Evolutionary conservation across 2,329 filamentous ascomycete genomes (phyloP), one percentile per base, ranked within the genome.

Genomic region (Fusarium pseudocircinatum): DNA sequence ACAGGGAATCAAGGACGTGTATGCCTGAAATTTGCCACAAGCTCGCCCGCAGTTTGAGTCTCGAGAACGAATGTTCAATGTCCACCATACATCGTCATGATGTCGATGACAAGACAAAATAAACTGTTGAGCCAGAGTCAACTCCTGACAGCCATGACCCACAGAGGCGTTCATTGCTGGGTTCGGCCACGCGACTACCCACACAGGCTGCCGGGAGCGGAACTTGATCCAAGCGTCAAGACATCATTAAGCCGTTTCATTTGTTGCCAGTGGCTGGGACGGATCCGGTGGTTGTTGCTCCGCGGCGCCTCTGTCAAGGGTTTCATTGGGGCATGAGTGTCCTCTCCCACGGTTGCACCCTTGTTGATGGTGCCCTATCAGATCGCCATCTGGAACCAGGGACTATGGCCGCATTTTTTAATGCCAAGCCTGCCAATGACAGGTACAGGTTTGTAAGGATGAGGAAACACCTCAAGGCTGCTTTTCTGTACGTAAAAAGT

Each of bases 151-250:
- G 68, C 56, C 43, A 59, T 59, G 60, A 63, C 61, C 66, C 74
- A 73, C 52, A 65, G 57, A 60, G 66, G 69, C 60, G 67, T 59
- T 69, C 65, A 63, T 61, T 70, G 62, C 68, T 75, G 63, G 73
- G 73, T 74, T 69, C 60, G 63, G 72, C 76, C 76, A 78, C 75
- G 76, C 76, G 76, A 78, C 68, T 69, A 74, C 76, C 75, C 76
- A 78, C 63, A 72, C 64, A 61, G 56, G 67, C 63, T 64, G 74
- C 67, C 46, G 60, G 74, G 72, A 74, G 69, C 72, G 66, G 63
- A 54, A 70, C 53, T 43, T 73, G 75, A 70, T 73, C 75, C 70
- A 77, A 77, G 76, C 73, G 74, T 67, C 54, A 52, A 64, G 61
- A 63, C 66, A 65, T 69, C 56, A 58, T 56, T 37, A 52, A 74